These are phyloP conservation scores for Pseudovirgaria hyperparasitica DNA, from an alignment of 2,329 filamentous ascomycete genomes.

Conservation along the genomic window DNA sequence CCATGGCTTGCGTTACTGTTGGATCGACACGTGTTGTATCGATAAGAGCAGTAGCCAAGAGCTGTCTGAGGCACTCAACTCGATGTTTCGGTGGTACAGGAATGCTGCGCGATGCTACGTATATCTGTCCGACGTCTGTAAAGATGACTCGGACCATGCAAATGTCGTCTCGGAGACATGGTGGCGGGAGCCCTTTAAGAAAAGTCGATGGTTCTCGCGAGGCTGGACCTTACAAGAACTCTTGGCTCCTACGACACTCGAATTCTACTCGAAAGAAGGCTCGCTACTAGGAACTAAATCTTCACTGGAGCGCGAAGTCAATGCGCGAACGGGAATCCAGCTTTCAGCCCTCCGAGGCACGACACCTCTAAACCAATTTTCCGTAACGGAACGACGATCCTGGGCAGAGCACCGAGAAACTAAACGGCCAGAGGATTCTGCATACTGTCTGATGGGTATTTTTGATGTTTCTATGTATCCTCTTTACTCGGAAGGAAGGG, in stretches of 20 bases:
- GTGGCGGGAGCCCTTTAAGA: constrained; percentile 6
- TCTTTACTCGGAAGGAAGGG: constrained; percentile 8
- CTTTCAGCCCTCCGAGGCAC: constrained; percentile 7
- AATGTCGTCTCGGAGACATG: background rate
- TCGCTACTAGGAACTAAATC: constrained; percentile 14
- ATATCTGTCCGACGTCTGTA: background rate
- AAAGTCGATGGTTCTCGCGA: constrained; percentile 9
- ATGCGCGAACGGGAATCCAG: constrained; percentile 12
- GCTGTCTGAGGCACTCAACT: background rate
- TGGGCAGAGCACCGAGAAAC: constrained; percentile 12
- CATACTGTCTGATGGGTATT: constrained; percentile 12
- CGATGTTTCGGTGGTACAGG: constrained; percentile 1
- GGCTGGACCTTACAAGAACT: constrained; percentile 11
- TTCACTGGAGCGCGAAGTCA: constrained; percentile 12
- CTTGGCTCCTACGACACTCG: constrained; percentile 10
- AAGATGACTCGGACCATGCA: background rate
- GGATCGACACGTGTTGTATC: constrained; percentile 5
- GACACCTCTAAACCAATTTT: constrained; percentile 7
- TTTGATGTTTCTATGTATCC: constrained; percentile 10
- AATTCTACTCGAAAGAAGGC: constrained; percentile 16
- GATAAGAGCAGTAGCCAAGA: background rate
- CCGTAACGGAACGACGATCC: constrained; percentile 11
- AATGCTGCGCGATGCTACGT: background rate
- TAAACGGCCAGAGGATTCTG: constrained; percentile 10
- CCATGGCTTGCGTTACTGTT: constrained; percentile 6